Evolutionary conservation across 2,329 filamentous ascomycete species (phyloP), one percentile per base, ranked within the genome.

Genomic region (Hypoxylon sp.): DNA sequence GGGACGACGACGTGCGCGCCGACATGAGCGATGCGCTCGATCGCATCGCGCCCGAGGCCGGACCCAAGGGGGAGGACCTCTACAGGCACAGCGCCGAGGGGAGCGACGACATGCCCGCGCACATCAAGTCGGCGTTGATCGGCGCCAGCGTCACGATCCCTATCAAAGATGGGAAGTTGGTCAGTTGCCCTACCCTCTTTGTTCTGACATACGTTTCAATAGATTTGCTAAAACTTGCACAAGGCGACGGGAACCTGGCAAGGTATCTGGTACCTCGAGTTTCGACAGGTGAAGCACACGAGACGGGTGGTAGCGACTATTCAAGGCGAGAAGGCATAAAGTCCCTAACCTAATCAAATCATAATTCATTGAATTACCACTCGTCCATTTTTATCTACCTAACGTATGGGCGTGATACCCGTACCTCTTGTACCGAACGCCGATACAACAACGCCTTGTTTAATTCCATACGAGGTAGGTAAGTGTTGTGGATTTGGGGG

Each of bases 21-120:
- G 91, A 99, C 72, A 96, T 97, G 93, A 91, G 84, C 67, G 91
- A 97, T 75, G 91, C 93, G 35, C 78, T 99, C 60, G 93, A 99
- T 72, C 80, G 91, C 32, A 89, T 99, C 65, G 94, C 88, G 30
- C 91, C 92, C 0, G 89, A 90, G 66, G 72, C 73, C 4, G 92
- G 95, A 46, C 81, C 79, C 16, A 87, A 86, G 67, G 87, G 88
- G 2, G 79, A 85, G 69, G 78, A 83, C 6, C 71, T 97, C 34
- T 99, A 97, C 73, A 78, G 90, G 31, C 94, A 99, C 74, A 84
- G 82, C 65, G 92, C 88, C 0, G 94, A 96, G 78, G 94, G 94
- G 0, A 73, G 76, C 41, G 94, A 99, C 75, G 94, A 97, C 73
- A 97, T 97, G 91, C 94, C 94, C 26, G 92, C 91, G 51, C 94